Evolutionary conservation across 2,329 filamentous ascomycete species (phyloP).

Genomic region (Trichothecium roseum): DNA sequence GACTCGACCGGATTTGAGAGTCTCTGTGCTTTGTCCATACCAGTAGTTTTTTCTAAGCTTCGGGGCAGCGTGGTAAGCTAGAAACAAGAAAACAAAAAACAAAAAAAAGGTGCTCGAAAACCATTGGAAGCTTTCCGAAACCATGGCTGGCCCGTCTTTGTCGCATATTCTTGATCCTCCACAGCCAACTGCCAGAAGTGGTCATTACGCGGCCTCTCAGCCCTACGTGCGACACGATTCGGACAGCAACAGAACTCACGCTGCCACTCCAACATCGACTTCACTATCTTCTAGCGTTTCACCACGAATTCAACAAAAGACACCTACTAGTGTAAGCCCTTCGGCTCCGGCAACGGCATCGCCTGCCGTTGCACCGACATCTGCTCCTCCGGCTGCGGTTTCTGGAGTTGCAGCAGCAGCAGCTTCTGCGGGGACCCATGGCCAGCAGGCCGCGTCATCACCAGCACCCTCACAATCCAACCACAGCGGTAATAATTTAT

Average conservation of each 20-base stretch:
- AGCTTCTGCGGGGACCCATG: not conserved
- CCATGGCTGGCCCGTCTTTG: constrained; percentile 20
- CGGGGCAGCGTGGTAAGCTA: too few relatives aligned
- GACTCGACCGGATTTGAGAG: too few relatives aligned
- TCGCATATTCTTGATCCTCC: constrained; percentile 21
- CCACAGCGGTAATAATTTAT: constrained; percentile 23
- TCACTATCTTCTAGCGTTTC: constrained; percentile 1
- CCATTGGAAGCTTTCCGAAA: too few relatives aligned
- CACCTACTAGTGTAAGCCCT: not conserved
- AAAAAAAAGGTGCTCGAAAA: too few relatives aligned
- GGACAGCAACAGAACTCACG: not conserved
- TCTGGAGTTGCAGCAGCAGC: not conserved
- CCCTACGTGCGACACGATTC: not conserved
- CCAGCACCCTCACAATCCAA: constrained; percentile 1
- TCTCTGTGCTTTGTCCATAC: too few relatives aligned
- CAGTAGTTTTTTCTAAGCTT: too few relatives aligned
- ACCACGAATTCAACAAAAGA: not conserved
- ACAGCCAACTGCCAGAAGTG: constrained; percentile 9
- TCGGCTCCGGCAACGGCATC: not conserved
- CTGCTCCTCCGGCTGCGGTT: not conserved
- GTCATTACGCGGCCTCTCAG: constrained; percentile 1
- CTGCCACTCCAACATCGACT: constrained; percentile 1
- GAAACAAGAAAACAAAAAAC: too few relatives aligned
- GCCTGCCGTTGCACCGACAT: not conserved
- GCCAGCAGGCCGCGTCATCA: not conserved